Base-by-base conservation (phyloP, 371 early-diverging fungal genomes). In the Lichtheimia corymbifera region DNA sequence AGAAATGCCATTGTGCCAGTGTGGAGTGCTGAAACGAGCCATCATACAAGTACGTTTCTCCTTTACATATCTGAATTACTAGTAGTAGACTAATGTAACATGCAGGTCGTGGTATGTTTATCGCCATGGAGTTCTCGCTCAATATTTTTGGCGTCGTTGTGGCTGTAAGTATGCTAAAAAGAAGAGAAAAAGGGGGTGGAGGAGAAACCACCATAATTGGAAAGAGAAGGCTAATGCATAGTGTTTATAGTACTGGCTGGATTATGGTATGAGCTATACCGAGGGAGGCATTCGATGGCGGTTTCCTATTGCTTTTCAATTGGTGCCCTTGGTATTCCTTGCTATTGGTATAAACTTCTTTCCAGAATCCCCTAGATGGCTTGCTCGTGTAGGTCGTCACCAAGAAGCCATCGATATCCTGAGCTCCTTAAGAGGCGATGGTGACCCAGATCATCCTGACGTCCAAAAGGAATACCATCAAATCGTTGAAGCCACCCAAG, bases 81-180 rank as follows among this genome's bases (percentile, higher is more conserved):
- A 35, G 2, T 11, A 35, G 3, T 35, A 35, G 2, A 11, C 35
- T 35, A 35, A 35, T 35, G 35, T 35, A 11, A 35, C 9, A 35
- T 35, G 35, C 35, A 2, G 53, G 41, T 35, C 35, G 35, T 35
- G 77, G 77, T 41, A 59, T 60, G 50, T 66, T 77, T 55, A 61
- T 74, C 42, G 72, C 72, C 12, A 69, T 72, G 58, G 77, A 74
- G 57, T 74, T 77, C 27, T 72, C 72, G 0, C 40, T 72, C 4
- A 77, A 77, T 50, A 77, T 77, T 20, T 72, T 77, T 44, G 77
- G 77, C 56, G 71, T 76, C 14, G 73, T 73, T 14, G 67, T 76
- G 24, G 76, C 76, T 56, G 59, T 59, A 59, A 59, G 59, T 35
- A 6, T 47, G 35, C 35, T 9, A 11, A 35, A 35, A 22, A 22